These are phyloP conservation scores for Moricandia arvensis DNA, from an alignment of 345 rosid genomes.

Conservation along the genomic window DNA sequence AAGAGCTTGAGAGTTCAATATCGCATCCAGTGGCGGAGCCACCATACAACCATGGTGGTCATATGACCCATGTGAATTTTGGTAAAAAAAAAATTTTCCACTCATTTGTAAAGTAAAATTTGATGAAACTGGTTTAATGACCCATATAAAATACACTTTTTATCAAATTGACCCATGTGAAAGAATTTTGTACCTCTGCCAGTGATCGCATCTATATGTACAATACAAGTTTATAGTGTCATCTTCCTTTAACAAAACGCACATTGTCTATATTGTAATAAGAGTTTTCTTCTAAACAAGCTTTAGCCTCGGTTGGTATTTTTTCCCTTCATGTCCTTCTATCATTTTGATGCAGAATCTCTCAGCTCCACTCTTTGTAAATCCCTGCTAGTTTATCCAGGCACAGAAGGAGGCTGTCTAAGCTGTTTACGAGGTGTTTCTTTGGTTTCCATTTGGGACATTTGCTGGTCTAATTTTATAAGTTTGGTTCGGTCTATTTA, in stretches of 20 bases:
- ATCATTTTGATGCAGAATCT: slow-evolving; percentile 56
- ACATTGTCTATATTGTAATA: neutral
- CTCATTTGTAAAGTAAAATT: no score
- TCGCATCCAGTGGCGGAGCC: no score
- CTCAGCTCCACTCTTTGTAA: slow-evolving; percentile 42
- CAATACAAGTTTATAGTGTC: slow-evolving; percentile 3
- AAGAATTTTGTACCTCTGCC: no score
- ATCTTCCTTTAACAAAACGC: no score
- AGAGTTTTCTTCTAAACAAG: slow-evolving; percentile 34
- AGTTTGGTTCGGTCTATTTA: slow-evolving; percentile 1
- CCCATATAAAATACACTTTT: no score
- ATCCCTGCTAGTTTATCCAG: slow-evolving; percentile 56
- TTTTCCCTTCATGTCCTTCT: slow-evolving; percentile 56
- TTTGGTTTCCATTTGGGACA: slow-evolving; percentile 35
- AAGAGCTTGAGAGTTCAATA: slow-evolving; percentile 15
- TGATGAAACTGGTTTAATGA: no score
- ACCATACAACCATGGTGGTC: no score
- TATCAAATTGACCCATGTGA: no score
- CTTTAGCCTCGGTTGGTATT: slow-evolving; percentile 51
- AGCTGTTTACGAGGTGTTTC: slow-evolving; percentile 41
- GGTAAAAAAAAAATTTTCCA: no score
- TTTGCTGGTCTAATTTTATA: slow-evolving; percentile 8
- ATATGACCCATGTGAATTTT: no score
- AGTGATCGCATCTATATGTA: no score
- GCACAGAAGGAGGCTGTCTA: slow-evolving; percentile 69